Conservation (phyloP, 768 basidiomycete genomes). For the Stropharia rugosoannulata region DNA sequence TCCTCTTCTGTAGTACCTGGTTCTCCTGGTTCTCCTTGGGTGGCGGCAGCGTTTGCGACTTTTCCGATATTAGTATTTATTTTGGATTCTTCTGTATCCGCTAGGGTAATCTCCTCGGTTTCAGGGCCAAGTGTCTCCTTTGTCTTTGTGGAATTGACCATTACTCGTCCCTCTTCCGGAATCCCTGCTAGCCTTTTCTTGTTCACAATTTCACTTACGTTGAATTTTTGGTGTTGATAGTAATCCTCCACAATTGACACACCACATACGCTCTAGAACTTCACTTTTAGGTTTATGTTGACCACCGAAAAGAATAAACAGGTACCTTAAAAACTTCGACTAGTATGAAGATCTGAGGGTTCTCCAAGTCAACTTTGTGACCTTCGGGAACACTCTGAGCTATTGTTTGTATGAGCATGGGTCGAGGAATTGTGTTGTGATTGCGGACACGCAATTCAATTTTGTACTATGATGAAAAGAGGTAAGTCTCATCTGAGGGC, state of each 20-base stretch:
- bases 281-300: background rate
- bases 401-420: conserved; percentile 61
- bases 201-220: conserved; percentile 72
- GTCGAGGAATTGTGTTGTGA: conserved; percentile 66
- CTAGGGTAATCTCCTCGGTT: background rate
- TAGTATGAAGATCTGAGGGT: conserved; percentile 72
- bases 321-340: conserved; percentile 83
- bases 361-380: conserved; percentile 65
- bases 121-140: background rate
- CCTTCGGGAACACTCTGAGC: conserved; percentile 69
- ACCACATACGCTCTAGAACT: conserved; percentile 66
- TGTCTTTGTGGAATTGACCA: background rate
- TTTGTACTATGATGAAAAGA: conserved; percentile 58
- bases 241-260: conserved; percentile 74
- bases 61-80: background rate
- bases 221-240: conserved; percentile 72
- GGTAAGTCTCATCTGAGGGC: background rate
- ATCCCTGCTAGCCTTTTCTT: conserved; percentile 28
- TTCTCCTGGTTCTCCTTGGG: background rate
- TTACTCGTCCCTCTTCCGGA: conserved; percentile 1
- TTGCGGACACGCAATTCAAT: conserved; percentile 76
- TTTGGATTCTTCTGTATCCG: background rate
- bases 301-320: background rate
- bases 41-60: background rate
- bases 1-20: background rate